A percentile compares a stretch with the other conserved stretches of the same genome.
Conservation (phyloP, 2,329 filamentous ascomycete genomes). For the Lasiodiplodia gonubiensis region DNA sequence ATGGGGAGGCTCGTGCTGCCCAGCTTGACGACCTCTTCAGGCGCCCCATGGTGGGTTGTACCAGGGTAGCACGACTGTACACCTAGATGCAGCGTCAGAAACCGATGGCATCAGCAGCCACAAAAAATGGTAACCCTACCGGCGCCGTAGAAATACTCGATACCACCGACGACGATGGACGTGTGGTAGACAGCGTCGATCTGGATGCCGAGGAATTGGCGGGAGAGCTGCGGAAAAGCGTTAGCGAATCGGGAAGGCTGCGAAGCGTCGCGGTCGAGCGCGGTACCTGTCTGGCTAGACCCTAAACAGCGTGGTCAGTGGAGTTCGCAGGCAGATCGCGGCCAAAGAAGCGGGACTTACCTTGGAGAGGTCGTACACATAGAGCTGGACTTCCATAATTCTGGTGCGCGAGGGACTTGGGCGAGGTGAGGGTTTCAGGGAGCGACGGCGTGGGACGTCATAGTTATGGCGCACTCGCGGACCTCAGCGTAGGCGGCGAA, state of each 20-base stretch:
- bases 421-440: not conserved
- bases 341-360: conserved; percentile 32
- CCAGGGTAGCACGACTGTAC: conserved; percentile 83
- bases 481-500: conserved; percentile 6
- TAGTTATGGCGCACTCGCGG: not conserved
- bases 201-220: conserved; percentile 66
- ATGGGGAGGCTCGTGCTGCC: conserved; percentile 79
- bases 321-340: conserved; percentile 14
- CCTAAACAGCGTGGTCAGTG: conserved; percentile 44
- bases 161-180: conserved; percentile 79
- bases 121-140: conserved; percentile 49
- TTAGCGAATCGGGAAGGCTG: conserved; percentile 2
- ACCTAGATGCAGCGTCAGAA: conserved; percentile 1
- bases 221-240: conserved; percentile 54
- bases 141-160: conserved; percentile 90
- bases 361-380: conserved; percentile 59
- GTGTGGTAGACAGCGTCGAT: conserved; percentile 97
- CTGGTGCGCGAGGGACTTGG: not conserved
- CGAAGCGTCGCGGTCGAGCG: conserved; percentile 36
- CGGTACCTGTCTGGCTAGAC: conserved; percentile 55
- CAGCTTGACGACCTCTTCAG: conserved; percentile 76
- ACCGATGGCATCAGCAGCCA: not conserved
- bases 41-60: conserved; percentile 82
- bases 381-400: conserved; percentile 57
- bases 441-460: conserved; percentile 3